phyloP scores from a whole-genome alignment of 768 basidiomycete genomes.

The Suillus sp. region DNA sequence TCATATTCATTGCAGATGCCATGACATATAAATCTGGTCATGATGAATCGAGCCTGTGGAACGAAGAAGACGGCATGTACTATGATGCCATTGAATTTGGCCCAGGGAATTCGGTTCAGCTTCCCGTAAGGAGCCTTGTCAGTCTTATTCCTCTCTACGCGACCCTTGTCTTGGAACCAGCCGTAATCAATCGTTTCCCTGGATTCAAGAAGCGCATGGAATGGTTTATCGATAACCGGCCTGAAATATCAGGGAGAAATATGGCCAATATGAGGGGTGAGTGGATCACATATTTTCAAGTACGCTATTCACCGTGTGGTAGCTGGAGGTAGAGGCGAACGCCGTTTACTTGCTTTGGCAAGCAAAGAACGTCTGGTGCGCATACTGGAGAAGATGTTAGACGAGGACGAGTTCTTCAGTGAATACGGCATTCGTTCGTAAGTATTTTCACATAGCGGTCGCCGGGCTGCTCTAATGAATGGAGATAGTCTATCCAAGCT shows the following conservation, averaged over 20 bases:
- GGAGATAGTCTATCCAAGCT: constrained; percentile 75
- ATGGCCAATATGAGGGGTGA: constrained; percentile 95
- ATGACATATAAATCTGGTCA: constrained; percentile 92
- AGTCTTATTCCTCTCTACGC: constrained; percentile 98
- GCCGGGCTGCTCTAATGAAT: constrained; percentile 15
- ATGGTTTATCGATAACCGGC: constrained; percentile 97
- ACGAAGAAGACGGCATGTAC: constrained; percentile 96
- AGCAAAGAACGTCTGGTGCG: constrained; percentile 87
- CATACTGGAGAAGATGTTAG: constrained; percentile 95
- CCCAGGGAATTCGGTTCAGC: constrained; percentile 78
- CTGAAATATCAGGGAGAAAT: constrained; percentile 83
- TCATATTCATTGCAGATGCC: constrained; percentile 97
- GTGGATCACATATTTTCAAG: constrained; percentile 13
- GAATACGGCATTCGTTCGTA: constrained; percentile 96
- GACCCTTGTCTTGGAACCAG: constrained; percentile 90
- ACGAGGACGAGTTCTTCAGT: constrained; percentile 95
- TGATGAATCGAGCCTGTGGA: constrained; percentile 86
- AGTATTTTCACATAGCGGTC: constrained; percentile 28
- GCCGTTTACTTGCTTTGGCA: constrained; percentile 85
- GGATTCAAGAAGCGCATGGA: constrained; percentile 99
- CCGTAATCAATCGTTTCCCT: constrained; percentile 86
- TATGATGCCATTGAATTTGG: constrained; percentile 96
- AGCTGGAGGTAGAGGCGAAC: constrained; percentile 75
- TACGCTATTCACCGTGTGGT: constrained; percentile 13
- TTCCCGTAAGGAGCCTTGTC: constrained; percentile 92